Base-by-base conservation (phyloP, 1,139 yeast genomes). In the Suhomyces choctaworum region DNA sequence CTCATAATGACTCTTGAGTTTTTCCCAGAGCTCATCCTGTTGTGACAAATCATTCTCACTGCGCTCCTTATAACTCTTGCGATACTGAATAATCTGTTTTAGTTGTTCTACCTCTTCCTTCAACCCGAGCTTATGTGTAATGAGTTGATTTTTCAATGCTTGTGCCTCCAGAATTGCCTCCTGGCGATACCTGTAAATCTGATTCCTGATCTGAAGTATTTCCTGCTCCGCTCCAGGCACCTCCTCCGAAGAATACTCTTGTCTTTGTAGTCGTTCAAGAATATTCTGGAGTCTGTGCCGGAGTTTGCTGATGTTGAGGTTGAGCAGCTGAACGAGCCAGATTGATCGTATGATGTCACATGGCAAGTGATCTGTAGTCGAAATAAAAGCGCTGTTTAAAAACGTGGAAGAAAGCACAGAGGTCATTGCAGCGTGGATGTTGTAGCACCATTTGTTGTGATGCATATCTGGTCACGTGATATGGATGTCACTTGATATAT, bases 361-460 rank as follows among this genome's bases (percentile, higher is more conserved):
- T 15, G 76, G 76, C 22, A 70, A 52, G 44, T 70, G 76, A 44
- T 70, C 76, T 5, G 70, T 58, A 3, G 74, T 68, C 15, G 74
- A 62, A 22, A 70, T 64, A 46, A 66, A 70, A 12, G 73, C 60
- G 45, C 64, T 68, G 37, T 56, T 58, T 14, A 62, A 49, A 7
- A 66, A 54, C 17, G 58, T 45, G 7, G 62, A 52, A 41, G 29
- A n/a, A 10, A 33, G 25, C 29, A 33, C 29, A 4, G 35, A 32
- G 10, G 35, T 32, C 35, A 32, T 32, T 16, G 21, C 8, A 6
- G 4, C 4, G 23, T 10, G 8, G 20, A 17, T 20, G 20, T 16
- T 25, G 21, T 10, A 16, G 14, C n/a, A 12, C 5, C 4, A 15
- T 16, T 29, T 22, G 21, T 21, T 13, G 25, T 28, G 16, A 12